A percentile compares a stretch with the other conserved stretches of the same genome.
Evolutionary conservation across 2,329 filamentous ascomycete species (phyloP).

Genomic region (Neofusicoccum umdonicola): DNA sequence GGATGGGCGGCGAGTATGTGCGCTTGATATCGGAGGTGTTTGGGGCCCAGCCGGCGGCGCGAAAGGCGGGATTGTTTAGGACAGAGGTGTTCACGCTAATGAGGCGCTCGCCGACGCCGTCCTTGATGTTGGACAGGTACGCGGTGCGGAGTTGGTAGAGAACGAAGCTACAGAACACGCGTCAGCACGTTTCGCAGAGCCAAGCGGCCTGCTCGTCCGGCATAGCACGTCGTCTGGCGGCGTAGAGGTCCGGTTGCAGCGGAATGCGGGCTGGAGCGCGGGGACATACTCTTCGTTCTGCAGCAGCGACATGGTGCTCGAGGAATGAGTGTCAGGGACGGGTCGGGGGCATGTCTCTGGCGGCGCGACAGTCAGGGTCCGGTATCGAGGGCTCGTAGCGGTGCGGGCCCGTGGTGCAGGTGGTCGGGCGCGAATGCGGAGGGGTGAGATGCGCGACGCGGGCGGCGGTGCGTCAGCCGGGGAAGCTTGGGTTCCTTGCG

Average conservation of each 20-base stretch:
- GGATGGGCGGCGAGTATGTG: slow-evolving; percentile 82
- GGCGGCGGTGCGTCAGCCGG: slow-evolving; percentile 5
- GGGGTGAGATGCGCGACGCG: slow-evolving; percentile 14
- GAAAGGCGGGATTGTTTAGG: slow-evolving; percentile 77
- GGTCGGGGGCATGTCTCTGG: background rate
- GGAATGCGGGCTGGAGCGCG: slow-evolving; percentile 18
- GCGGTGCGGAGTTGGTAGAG: slow-evolving; percentile 78
- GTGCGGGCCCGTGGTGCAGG: background rate
- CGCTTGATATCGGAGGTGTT: slow-evolving; percentile 75
- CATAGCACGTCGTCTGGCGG: background rate
- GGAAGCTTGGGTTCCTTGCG: slow-evolving; percentile 8
- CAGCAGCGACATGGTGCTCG: slow-evolving; percentile 41
- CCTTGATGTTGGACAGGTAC: slow-evolving; percentile 76
- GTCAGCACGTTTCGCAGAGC: background rate
- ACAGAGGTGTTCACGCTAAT: slow-evolving; percentile 78
- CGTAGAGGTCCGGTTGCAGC: background rate
- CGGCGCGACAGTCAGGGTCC: background rate
- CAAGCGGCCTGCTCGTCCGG: background rate
- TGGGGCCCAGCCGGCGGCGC: slow-evolving; percentile 75
- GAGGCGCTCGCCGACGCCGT: slow-evolving; percentile 80
- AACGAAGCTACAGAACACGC: slow-evolving; percentile 61
- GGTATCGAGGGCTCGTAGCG: background rate
- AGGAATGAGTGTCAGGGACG: background rate
- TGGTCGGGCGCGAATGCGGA: slow-evolving; percentile 2
- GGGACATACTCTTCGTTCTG: slow-evolving; percentile 43